Evolutionary conservation across 2,329 filamentous ascomycete species (phyloP), one percentile per base, ranked within the genome.

Genomic region (Penicillium sp.): DNA sequence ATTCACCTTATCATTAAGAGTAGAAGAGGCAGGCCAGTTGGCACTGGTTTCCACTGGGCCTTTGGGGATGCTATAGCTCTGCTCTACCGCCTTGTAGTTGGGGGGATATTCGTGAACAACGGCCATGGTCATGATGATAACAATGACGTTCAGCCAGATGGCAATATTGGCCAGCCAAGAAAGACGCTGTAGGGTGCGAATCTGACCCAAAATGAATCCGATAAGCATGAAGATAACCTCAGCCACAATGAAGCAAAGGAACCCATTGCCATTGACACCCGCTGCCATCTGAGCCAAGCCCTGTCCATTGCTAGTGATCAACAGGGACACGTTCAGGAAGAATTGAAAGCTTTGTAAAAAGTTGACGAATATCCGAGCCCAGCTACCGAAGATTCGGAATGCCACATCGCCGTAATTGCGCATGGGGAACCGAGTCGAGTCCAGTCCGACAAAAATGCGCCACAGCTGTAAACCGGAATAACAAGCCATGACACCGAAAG

Each of bases 111-210:
- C 69, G 3, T 80, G 75, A 2, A 78, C 76, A 5, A 81, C 79
- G 14, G 76, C 81, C 80, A 85, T 84, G 19, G 78, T 80, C 54
- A 84, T 78, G 59, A 85, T 76, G 51, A 85, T 79, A 60, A 81
- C 75, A 31, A 81, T 59, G 14, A 85, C 55, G 55, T 84, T 85
- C 46, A 84, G 63, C 79, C 81, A 85, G 18, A 86, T 77, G 2
- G 81, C 78, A 14, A 79, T 62, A 59, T 83, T 84, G 14, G 83
- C 81, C 1, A 85, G 65, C 33, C 50, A 60, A 7, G 55, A 53
- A 19, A 60, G 52, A 13, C 55, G 55, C 18, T 60, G 77, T 39
- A 86, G 71, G 0, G 81, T 84, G 11, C 83, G 76, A 48, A 86
- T 80, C 61, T 85, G 83, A 3, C 80, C 81, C 3, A 84, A 56